Percentiles rank a stretch among this genome's conserved stretches.
phyloP scores from a whole-genome alignment of 768 basidiomycete species.

The Hygrophorus pudorinus region DNA sequence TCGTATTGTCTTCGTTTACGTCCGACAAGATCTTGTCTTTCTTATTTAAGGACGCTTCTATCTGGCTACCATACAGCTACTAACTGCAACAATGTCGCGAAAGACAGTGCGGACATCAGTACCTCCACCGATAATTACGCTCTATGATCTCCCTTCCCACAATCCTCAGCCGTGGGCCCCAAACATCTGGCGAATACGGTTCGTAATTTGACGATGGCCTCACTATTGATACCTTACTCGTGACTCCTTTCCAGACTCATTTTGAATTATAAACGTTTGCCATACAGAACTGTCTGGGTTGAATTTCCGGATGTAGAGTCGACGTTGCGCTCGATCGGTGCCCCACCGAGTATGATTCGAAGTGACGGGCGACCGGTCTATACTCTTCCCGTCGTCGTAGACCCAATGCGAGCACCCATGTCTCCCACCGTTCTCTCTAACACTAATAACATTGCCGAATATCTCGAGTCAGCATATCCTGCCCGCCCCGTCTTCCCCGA shows the following conservation, averaged over 20 bases:
- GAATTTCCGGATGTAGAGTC: slow-evolving; percentile 61
- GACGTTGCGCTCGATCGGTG: slow-evolving; percentile 47
- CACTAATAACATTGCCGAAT: slow-evolving; percentile 55
- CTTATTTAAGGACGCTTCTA: too few species aligned
- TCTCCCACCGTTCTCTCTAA: slow-evolving; percentile 48
- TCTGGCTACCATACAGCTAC: too few species aligned
- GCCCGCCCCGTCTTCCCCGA: slow-evolving; percentile 64
- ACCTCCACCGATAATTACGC: slow-evolving; percentile 37
- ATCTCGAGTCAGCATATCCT: slow-evolving; percentile 59
- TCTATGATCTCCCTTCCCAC: slow-evolving; percentile 59
- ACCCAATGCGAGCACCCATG: slow-evolving; percentile 36
- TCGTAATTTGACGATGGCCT: slow-evolving; percentile 2
- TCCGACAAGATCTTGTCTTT: too few species aligned
- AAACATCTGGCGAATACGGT: slow-evolving; percentile 68
- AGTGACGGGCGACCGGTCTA: slow-evolving; percentile 54
- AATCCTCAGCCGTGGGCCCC: slow-evolving; percentile 67
- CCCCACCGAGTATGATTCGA: slow-evolving; percentile 43
- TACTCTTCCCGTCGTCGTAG: slow-evolving; percentile 61
- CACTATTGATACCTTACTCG: neutral
- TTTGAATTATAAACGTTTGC: slow-evolving; percentile 68
- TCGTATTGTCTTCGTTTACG: too few species aligned
- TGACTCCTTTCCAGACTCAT: slow-evolving; percentile 38
- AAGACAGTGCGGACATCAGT: neutral
- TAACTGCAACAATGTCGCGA: too few species aligned
- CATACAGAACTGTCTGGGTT: slow-evolving; percentile 61